These are phyloP conservation scores for Phytophthora litchii DNA, from an alignment of 352 stramenopile genomes.

Conservation along the genomic window DNA sequence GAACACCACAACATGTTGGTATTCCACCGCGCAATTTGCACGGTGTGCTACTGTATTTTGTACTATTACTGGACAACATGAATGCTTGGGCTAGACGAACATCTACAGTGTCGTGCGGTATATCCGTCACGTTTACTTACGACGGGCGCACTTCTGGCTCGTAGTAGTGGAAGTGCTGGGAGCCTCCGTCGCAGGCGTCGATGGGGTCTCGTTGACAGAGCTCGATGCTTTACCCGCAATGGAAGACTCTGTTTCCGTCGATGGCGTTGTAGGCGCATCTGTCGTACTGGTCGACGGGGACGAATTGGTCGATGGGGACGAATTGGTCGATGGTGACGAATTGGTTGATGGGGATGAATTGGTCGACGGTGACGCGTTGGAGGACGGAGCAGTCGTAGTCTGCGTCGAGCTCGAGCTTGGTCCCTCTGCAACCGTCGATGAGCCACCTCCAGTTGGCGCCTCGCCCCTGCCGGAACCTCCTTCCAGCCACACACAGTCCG, in stretches of 20 bases:
- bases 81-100: constrained; percentile 8
- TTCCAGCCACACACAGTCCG: constrained; percentile 44
- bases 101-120: constrained; percentile 9
- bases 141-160: constrained; percentile 28
- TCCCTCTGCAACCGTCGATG: constrained; percentile 8
- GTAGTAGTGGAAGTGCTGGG: constrained; percentile 17
- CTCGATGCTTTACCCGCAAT: constrained; percentile 17
- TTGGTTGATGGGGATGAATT: constrained; percentile 12
- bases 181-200: constrained; percentile 8
- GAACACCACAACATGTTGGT: constrained; percentile 1
- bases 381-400: constrained; percentile 15
- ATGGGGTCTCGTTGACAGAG: constrained; percentile 1
- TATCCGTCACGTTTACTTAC: constrained; percentile 20
- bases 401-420: constrained; percentile 15
- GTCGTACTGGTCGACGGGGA: constrained; percentile 4
- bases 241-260: constrained; percentile 2
- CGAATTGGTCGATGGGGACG: constrained; percentile 7
- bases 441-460: constrained; percentile 20
- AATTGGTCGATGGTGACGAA: constrained; percentile 15
- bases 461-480: constrained; percentile 29
- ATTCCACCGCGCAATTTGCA: too few species aligned
- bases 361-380: not conserved
- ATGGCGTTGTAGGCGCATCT: constrained; percentile 12
- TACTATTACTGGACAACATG: constrained; percentile 1
- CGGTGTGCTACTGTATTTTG: constrained; percentile 1